These are phyloP conservation scores for Vitis hybrid DNA, from an alignment of 177 flowering plant species.

Conservation along the genomic window DNA sequence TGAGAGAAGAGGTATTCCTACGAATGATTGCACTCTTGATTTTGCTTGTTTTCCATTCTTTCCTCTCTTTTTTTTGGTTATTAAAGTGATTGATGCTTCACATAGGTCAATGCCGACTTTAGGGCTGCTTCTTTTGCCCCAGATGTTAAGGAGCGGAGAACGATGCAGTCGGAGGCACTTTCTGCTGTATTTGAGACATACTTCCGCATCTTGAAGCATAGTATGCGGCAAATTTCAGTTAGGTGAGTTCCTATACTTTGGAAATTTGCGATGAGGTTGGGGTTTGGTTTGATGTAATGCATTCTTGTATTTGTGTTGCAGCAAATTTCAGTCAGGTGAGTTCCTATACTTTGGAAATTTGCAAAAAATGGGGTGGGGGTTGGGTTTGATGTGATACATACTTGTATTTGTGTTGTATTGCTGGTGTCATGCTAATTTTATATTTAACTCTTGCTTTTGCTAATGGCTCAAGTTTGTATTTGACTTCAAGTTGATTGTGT, in stretches of 20 bases:
- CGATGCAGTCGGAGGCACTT: constrained; percentile 78
- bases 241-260: constrained; percentile 38
- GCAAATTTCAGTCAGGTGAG: constrained; percentile 45
- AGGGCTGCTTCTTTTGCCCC: constrained; percentile 65
- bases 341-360: background rate
- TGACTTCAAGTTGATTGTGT: no score
- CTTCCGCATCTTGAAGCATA: constrained; percentile 76
- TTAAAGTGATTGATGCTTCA: constrained; percentile 12
- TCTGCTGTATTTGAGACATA: constrained; percentile 85
- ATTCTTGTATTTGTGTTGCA: no score
- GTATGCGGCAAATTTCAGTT: constrained; percentile 34
- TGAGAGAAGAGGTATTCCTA: constrained; percentile 72
- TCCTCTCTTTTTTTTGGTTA: background rate
- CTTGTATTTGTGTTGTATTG: no score
- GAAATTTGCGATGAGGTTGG: background rate
- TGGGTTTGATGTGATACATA: background rate
- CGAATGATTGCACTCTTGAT: background rate
- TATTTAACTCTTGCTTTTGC: no score
- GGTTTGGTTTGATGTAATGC: background rate
- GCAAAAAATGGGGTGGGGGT: background rate
- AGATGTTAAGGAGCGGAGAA: constrained; percentile 54
- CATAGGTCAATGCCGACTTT: constrained; percentile 78
- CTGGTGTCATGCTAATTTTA: no score
- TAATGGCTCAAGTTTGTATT: no score
- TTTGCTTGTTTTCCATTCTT: background rate